These are phyloP conservation scores for Stephanodiscus minutulus DNA, from an alignment of 108 stramenopile genomes.

Conservation along the genomic window DNA sequence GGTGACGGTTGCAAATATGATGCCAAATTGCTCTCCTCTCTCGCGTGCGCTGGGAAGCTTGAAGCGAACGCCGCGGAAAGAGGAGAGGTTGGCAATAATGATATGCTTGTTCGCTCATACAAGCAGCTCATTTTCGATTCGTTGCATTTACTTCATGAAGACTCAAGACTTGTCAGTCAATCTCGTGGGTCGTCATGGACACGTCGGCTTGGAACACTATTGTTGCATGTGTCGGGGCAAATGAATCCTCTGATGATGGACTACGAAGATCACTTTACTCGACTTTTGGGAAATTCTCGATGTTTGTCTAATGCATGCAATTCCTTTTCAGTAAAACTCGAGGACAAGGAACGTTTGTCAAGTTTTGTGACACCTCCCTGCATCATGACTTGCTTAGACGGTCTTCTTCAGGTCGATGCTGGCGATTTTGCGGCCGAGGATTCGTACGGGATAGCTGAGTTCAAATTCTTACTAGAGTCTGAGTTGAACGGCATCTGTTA, in stretches of 20 bases:
- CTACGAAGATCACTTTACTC: constrained; percentile 57
- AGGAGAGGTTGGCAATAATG: neutral
- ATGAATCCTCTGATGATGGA: constrained; percentile 46
- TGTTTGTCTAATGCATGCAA: constrained; percentile 30
- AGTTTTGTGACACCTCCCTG: constrained; percentile 34
- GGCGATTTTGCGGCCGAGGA: constrained; percentile 16
- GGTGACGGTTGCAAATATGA: neutral
- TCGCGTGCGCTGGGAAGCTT: constrained; percentile 1
- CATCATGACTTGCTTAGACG: constrained; percentile 51
- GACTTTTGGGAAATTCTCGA: constrained; percentile 40
- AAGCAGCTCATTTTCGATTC: constrained; percentile 61
- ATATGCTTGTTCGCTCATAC: constrained; percentile 8
- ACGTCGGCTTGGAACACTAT: constrained; percentile 33
- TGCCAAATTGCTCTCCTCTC: constrained; percentile 20
- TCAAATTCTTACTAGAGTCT: constrained; percentile 22
- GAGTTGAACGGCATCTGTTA: constrained; percentile 56
- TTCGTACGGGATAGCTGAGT: constrained; percentile 18
- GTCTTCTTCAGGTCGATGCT: constrained; percentile 26
- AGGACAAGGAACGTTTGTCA: constrained; percentile 12
- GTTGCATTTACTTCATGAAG: constrained; percentile 76
- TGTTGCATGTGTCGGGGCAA: constrained; percentile 31
- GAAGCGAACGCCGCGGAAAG: neutral
- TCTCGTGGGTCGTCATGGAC: constrained; percentile 37
- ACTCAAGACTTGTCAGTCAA: constrained; percentile 56
- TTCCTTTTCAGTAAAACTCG: neutral